Evolutionary conservation across 106 monocot species (phyloP), one percentile per base, ranked within the genome.

Genomic region (Acanthochlamys bracteata): DNA sequence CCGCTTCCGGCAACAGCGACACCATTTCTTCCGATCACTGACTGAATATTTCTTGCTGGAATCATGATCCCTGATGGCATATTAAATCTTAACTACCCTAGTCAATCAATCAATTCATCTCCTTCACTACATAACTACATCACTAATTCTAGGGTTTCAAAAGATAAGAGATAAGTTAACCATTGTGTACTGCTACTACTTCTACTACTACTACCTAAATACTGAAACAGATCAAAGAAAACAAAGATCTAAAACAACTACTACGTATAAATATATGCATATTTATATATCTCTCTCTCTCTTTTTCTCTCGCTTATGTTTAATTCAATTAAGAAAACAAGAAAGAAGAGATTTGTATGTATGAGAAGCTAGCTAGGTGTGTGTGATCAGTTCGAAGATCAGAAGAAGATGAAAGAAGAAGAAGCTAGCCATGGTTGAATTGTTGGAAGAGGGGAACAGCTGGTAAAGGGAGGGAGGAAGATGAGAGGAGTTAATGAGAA

Each of bases 51-150:
- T 63, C 81, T 65, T 26, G 84, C 76, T 42, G 91, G 88, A 71
- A 83, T 76, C 88, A 91, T 91, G 66, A 98, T 77, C 33, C 96
- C 91, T 59, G 79, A 69, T 56, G 84, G 76, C 81, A 87, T 84
- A 53, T 27, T 63, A 61, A 49, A 42, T 60, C 67, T 43, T 64
- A 64, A 25, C 76, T 82, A 88, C 79, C 81, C 79, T 84, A 49
- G 4, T 49, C 15, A 49, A 17, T 9, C n/a, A n/a, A n/a, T 49
- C 10, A 14, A 14, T 49, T 49, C 4, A 2, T 49, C 49, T 43
- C 49, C 17, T 49, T 49, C 17, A 2, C 2, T 49, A 12, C 17
- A 49, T 49, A 49, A 14, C 49, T 3, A 14, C 49, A 9, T 1
- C 12, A 43, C 49, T 17, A 49, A 1, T 33, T 33, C 33, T 33